Evolutionary conservation across 2,329 filamentous ascomycete species (phyloP).

Genomic region (Talaromyces verruculosus): DNA sequence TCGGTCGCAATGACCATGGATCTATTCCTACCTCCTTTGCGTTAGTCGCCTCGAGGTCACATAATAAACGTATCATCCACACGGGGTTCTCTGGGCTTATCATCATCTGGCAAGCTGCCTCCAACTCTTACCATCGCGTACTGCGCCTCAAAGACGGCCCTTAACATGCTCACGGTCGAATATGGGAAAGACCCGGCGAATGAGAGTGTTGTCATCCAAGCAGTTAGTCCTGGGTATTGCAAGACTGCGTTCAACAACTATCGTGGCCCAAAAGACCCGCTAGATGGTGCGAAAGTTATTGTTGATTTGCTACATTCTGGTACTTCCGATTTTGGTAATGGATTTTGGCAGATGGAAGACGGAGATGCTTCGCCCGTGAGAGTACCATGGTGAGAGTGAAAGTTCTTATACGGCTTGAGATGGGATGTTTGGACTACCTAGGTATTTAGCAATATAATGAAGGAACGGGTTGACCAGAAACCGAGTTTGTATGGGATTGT

Average conservation of each 20-base stretch:
- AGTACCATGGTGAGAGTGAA: background rate
- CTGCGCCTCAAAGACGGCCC: background rate
- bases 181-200: background rate
- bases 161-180: background rate
- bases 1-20: background rate
- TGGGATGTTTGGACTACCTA: background rate
- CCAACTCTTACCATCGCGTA: background rate
- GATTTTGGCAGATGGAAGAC: background rate
- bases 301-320: background rate
- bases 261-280: background rate
- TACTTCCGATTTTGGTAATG: background rate
- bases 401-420: background rate
- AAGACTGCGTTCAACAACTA: background rate
- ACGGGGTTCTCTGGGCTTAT: background rate
- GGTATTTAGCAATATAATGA: background rate
- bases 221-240: background rate
- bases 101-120: background rate
- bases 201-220: background rate
- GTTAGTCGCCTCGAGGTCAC: background rate
- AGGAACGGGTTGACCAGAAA: background rate
- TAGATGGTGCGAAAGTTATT: background rate
- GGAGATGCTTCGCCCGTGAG: background rate
- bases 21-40: background rate
- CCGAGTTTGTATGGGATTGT: background rate
- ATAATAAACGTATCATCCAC: background rate